Conservation (phyloP, 768 basidiomycete genomes). For the Cubamyces lactineus region DNA sequence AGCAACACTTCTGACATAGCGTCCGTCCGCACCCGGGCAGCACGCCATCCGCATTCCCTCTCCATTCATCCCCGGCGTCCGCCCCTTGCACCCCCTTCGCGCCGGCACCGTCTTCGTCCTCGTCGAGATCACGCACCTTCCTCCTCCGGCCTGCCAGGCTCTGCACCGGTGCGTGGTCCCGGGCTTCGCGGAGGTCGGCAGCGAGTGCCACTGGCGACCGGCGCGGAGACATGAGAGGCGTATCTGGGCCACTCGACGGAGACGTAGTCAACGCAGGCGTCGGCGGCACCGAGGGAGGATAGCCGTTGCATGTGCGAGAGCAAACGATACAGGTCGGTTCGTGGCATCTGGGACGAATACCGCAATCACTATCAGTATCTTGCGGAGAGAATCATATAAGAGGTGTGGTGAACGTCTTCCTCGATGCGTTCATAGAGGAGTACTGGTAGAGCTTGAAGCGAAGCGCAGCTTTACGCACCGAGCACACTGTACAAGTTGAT, state of each 20-base stretch:
- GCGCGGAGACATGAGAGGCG: constrained; percentile 26
- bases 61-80: constrained; percentile 6
- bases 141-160: constrained; percentile 32
- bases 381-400: not conserved
- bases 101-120: not conserved
- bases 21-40: constrained; percentile 40
- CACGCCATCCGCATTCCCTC: constrained; percentile 20
- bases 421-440: too few species aligned
- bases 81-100: constrained; percentile 10
- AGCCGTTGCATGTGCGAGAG: constrained; percentile 42
- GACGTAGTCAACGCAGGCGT: constrained; percentile 42
- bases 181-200: constrained; percentile 6
- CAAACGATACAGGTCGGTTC: constrained; percentile 41
- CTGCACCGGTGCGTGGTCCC: not conserved
- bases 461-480: constrained; percentile 11
- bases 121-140: constrained; percentile 32
- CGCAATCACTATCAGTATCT: not conserved
- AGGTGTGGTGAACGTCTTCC: not conserved
- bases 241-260: constrained; percentile 32
- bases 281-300: constrained; percentile 39
- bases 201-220: constrained; percentile 32
- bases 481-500: constrained; percentile 21
- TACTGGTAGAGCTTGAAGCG: too few species aligned
- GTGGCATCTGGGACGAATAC: constrained; percentile 33
- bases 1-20: constrained; percentile 40